These are phyloP conservation scores for Candida namnaoensis DNA, from an alignment of 805 yeast genomes.

Conservation along the genomic window DNA sequence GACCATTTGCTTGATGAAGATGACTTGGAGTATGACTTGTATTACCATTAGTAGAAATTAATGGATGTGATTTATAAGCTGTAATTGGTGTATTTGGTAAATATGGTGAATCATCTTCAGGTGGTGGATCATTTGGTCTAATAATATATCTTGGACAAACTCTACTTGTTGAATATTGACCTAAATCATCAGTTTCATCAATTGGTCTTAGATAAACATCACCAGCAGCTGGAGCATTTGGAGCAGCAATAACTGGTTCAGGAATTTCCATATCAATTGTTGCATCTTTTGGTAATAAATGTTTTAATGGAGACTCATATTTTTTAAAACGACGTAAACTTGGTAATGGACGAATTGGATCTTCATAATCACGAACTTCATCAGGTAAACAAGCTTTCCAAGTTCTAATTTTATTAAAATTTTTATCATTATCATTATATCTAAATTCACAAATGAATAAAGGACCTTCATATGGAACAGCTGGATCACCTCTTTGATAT, in stretches of 20 bases:
- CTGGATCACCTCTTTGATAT: conserved; percentile 92
- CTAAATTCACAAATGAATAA: conserved; percentile 92
- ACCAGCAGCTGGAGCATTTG: conserved; percentile 93
- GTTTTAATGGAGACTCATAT: conserved; percentile 78
- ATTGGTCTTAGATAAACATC: conserved; percentile 77
- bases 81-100: conserved; percentile 10
- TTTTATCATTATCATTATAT: conserved; percentile 84
- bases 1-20: background rate
- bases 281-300: conserved; percentile 69
- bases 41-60: too few relatives aligned
- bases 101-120: conserved; percentile 10
- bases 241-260: conserved; percentile 71
- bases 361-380: conserved; percentile 81
- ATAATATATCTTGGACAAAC: conserved; percentile 34
- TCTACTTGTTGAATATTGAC: conserved; percentile 53
- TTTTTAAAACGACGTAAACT: conserved; percentile 63
- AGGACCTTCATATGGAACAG: conserved; percentile 68
- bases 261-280: conserved; percentile 68
- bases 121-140: conserved; percentile 32
- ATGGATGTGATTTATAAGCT: conserved; percentile 5
- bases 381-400: conserved; percentile 99
- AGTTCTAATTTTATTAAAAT: conserved; percentile 90
- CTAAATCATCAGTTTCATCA: conserved; percentile 74
- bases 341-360: conserved; percentile 64
- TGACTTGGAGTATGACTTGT: background rate